Base-by-base conservation (phyloP, 2,329 filamentous ascomycete genomes). In the Westerdykella aurantiaca region DNA sequence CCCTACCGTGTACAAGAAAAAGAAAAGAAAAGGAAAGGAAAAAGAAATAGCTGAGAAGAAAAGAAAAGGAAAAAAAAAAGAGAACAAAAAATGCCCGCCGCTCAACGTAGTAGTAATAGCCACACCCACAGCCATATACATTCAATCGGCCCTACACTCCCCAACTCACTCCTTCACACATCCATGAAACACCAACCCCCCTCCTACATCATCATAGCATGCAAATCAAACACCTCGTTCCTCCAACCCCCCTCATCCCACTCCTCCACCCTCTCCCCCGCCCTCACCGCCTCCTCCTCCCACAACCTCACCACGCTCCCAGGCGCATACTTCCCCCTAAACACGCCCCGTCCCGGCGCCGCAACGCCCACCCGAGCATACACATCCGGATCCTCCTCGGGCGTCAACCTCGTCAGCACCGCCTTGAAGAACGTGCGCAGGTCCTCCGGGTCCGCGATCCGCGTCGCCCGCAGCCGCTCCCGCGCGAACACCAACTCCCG, bases 231-330 rank as follows among this genome's bases (percentile, higher is more conserved):
- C n/a, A 95, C 83, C 37, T 81, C 82, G 64, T 95, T 95, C 54
- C 85, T 78, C 89, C 89, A 95, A 0, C 85, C 86, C 13, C 77
- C 81, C 38, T 72, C 72, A 43, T 82, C 79, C 59, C 82, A 82
- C 51, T 91, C 85, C 51, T 90, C 81, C 31, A 95, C 80, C 34
- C 81, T 76, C 66, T 94, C 86, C 16, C 75, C 76, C 0, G 87
- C 88, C 48, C 76, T 73, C 17, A 73, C 69, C 0, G 81, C 88
- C 68, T 95, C 85, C 51, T 89, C 83, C 52, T 91, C 80, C 88
- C 88, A 95, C n/a, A 95, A 68, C 69, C 86, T 89, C 41, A 93
- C 86, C 21, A 96, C 72, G 65, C 89, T 95, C 0, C 88, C 90
- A 0, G 91, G 91, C 1, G 91, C 84, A 69, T 95, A 96, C 1